phyloP scores from a whole-genome alignment of 495 filamentous ascomycete species.

The Schizothecium vesticola region DNA sequence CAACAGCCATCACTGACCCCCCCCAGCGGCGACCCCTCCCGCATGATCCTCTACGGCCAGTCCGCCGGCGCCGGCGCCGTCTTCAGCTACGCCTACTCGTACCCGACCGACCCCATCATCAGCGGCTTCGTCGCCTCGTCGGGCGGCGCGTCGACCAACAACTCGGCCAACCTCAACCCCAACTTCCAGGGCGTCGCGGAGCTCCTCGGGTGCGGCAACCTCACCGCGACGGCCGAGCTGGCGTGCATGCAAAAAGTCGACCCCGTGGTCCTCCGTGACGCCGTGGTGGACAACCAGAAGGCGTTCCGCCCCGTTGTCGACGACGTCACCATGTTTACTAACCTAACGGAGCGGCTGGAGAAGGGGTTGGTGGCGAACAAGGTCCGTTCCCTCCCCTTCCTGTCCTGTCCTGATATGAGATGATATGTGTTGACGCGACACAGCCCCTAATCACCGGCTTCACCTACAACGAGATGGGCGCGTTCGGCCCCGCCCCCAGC shows the following conservation, averaged over 20 bases:
- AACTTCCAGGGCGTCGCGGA: constrained; percentile 28
- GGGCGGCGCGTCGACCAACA: constrained; percentile 37
- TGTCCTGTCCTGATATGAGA: too few relatives aligned
- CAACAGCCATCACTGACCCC: background rate
- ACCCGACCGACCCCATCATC: constrained; percentile 36
- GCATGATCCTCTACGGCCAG: constrained; percentile 46
- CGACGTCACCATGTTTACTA: constrained; percentile 23
- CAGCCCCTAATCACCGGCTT: constrained; percentile 13
- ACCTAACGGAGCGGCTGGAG: constrained; percentile 24
- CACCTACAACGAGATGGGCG: constrained; percentile 17
- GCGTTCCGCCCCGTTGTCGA: constrained; percentile 20
- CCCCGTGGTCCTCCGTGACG: background rate
- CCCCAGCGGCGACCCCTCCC: constrained; percentile 31
- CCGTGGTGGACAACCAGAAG: background rate
- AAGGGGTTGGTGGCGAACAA: constrained; percentile 15
- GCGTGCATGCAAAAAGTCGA: constrained; percentile 40
- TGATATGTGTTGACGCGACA: background rate
- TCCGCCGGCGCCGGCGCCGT: constrained; percentile 43
- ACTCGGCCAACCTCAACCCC: constrained; percentile 12
- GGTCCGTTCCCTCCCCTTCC: background rate
- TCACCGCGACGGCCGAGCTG: constrained; percentile 34
- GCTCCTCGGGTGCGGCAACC: constrained; percentile 40
- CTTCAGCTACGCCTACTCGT: constrained; percentile 44
- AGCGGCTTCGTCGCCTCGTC: constrained; percentile 48
- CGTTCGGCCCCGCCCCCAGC: background rate